Base-by-base conservation (phyloP, 140 eudicot genomes). In the Cichorium intybus region DNA sequence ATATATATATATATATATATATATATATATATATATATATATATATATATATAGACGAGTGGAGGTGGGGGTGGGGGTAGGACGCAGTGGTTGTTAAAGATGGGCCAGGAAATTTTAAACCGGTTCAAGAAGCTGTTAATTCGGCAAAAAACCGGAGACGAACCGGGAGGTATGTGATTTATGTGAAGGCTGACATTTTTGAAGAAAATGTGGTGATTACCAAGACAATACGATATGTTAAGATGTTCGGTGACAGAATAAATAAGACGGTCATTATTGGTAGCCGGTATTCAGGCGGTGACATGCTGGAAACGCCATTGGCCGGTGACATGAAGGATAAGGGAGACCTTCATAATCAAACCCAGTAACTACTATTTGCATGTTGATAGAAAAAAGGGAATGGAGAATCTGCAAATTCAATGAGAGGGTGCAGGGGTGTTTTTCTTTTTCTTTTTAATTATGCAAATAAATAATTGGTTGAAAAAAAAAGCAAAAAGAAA, bases 51-150 rank as follows among this genome's bases (percentile, higher is more conserved):
- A n/a, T n/a, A n/a, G n/a, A n/a, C n/a, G n/a, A n/a, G n/a, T n/a
- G n/a, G n/a, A n/a, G n/a, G n/a, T n/a, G n/a, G n/a, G n/a, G n/a
- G n/a, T n/a, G n/a, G n/a, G n/a, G n/a, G n/a, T n/a, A n/a, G 6
- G 5, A 39, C 46, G 16, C 12, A 2, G 77, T 87, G 68, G 95
- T 87, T 69, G 88, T 92, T 0, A 72, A 84, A 49, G 92, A 87
- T 52, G 80, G 88, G n/a, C 79, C 88, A 0, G 88, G 92, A 7
- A 23, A 79, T 3, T 76, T 75, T 24, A 56, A 48, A 56, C 73
- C 84, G 0, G 60, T 84, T 10, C 71, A 70, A 61, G 88, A 71
- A 6, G 95, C 95, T 10, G 34, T 87, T 7, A 71, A 76, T 14
- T 80, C 80, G 0, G 82, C 85, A 2, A 62, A 72, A 0, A 66